phyloP scores from a whole-genome alignment of 1,284 basidiomycete species.

The Phenoliferia sp. region DNA sequence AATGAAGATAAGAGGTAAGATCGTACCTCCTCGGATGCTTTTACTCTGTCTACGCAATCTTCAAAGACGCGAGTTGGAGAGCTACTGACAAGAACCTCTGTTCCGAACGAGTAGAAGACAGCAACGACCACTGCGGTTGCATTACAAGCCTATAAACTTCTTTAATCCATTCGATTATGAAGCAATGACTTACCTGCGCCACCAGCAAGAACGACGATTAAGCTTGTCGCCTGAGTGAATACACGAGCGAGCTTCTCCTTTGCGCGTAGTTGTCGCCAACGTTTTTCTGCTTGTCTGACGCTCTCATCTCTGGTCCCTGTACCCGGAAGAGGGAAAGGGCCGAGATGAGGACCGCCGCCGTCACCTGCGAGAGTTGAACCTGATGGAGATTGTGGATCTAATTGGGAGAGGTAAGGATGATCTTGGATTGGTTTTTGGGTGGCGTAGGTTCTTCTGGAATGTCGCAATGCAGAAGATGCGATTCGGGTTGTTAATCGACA shows the following conservation, averaged over 20 bases:
- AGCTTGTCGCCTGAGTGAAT: constrained; percentile 12
- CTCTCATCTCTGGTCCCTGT: neutral
- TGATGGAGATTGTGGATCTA: neutral
- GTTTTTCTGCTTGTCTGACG: constrained; percentile 4
- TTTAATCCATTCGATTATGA: neutral
- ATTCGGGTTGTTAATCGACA: neutral
- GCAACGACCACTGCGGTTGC: neutral
- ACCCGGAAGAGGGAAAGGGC: constrained; percentile 28
- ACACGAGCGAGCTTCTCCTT: neutral
- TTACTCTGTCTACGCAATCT: constrained; percentile 26
- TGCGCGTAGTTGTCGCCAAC: constrained; percentile 5
- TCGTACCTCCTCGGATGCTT: constrained; percentile 15
- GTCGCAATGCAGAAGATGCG: neutral
- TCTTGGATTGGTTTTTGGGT: neutral
- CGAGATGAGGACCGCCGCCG: constrained; percentile 13
- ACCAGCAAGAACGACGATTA: constrained; percentile 25
- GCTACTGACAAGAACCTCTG: constrained; percentile 22
- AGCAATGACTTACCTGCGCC: constrained; percentile 5
- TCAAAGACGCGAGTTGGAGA: constrained; percentile 31
- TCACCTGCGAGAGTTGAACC: neutral
- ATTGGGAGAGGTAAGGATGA: constrained; percentile 18
- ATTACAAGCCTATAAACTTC: neutral
- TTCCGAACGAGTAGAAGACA: constrained; percentile 14
- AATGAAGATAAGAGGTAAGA: neutral
- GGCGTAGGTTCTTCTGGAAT: neutral